phyloP scores from a whole-genome alignment of 2,329 filamentous ascomycete species.

The Talaromyces atroroseus region DNA sequence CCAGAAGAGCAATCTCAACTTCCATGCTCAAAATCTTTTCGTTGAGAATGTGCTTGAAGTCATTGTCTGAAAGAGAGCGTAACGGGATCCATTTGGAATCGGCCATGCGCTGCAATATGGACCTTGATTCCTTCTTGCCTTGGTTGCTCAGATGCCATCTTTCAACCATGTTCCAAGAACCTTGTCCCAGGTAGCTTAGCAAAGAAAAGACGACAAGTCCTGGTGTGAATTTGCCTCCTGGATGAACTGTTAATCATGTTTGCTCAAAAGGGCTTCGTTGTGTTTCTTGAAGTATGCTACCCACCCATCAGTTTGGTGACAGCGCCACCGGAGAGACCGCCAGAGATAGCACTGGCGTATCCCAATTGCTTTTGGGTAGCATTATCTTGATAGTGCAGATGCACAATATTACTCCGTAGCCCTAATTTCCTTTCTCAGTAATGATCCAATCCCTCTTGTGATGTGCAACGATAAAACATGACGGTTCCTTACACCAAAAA shows the following conservation, averaged over 20 bases:
- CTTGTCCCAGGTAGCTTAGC: slow-evolving; percentile 54
- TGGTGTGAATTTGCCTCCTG: slow-evolving; percentile 55
- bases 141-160: slow-evolving; percentile 37
- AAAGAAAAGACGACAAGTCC: slow-evolving; percentile 56
- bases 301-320: slow-evolving; percentile 54
- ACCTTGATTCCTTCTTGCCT: slow-evolving; percentile 30
- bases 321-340: slow-evolving; percentile 58
- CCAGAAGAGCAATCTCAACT: slow-evolving; percentile 70
- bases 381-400: slow-evolving; percentile 45
- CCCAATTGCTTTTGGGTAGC: slow-evolving; percentile 56
- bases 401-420: slow-evolving; percentile 41
- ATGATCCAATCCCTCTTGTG: background rate
- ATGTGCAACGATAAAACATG: background rate
- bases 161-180: slow-evolving; percentile 50
- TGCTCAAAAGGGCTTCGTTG: no score
- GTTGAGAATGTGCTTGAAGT: slow-evolving; percentile 65
- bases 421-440: slow-evolving; percentile 42
- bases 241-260: slow-evolving; percentile 21
- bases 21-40: slow-evolving; percentile 68
- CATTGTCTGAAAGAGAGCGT: slow-evolving; percentile 62
- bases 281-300: slow-evolving; percentile 1
- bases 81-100: slow-evolving; percentile 68
- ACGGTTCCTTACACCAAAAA: slow-evolving; percentile 60
- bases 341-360: slow-evolving; percentile 64
- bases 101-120: slow-evolving; percentile 46